Conservation (phyloP, 495 filamentous ascomycete genomes). For the Penicillium antarcticum region DNA sequence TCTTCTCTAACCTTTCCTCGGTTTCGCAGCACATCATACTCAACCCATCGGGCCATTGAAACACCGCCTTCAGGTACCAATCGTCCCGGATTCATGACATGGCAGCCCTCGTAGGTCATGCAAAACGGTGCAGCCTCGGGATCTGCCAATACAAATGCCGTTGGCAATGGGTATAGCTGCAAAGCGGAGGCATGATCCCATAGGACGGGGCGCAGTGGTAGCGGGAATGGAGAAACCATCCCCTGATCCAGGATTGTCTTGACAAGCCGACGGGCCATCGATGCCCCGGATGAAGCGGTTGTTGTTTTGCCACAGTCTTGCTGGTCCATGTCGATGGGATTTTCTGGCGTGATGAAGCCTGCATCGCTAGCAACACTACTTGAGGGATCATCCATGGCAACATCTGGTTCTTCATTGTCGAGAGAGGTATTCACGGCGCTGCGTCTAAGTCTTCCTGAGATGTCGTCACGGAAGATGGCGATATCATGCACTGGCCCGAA, state of each 20-base stretch:
- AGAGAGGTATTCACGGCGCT: slow-evolving; percentile 58
- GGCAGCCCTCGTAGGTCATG: slow-evolving; percentile 89
- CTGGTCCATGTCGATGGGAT: slow-evolving; percentile 8
- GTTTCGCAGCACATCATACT: slow-evolving; percentile 68
- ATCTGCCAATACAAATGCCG: slow-evolving; percentile 76
- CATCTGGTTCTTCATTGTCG: slow-evolving; percentile 14
- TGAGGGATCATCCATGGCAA: not conserved
- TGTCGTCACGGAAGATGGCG: slow-evolving; percentile 80
- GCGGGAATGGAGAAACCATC: slow-evolving; percentile 79
- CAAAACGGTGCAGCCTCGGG: slow-evolving; percentile 74
- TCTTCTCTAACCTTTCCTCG: slow-evolving; percentile 52
- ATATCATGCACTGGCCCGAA: slow-evolving; percentile 87
- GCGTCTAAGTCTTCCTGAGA: slow-evolving; percentile 70
- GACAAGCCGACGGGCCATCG: slow-evolving; percentile 74
- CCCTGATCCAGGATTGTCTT: slow-evolving; percentile 94
- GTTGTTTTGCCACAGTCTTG: slow-evolving; percentile 15
- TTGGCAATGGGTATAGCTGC: slow-evolving; percentile 84
- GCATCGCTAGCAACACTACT: not conserved
- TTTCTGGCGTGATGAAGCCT: slow-evolving; percentile 6
- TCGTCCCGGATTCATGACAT: slow-evolving; percentile 90
- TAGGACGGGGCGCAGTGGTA: slow-evolving; percentile 69
- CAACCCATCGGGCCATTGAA: slow-evolving; percentile 73
- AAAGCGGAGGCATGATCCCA: slow-evolving; percentile 80
- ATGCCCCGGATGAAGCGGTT: slow-evolving; percentile 44
- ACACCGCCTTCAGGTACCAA: slow-evolving; percentile 61